Evolutionary conservation across 2,329 filamentous ascomycete species (phyloP).

Genomic region (Colletotrichum sp.): DNA sequence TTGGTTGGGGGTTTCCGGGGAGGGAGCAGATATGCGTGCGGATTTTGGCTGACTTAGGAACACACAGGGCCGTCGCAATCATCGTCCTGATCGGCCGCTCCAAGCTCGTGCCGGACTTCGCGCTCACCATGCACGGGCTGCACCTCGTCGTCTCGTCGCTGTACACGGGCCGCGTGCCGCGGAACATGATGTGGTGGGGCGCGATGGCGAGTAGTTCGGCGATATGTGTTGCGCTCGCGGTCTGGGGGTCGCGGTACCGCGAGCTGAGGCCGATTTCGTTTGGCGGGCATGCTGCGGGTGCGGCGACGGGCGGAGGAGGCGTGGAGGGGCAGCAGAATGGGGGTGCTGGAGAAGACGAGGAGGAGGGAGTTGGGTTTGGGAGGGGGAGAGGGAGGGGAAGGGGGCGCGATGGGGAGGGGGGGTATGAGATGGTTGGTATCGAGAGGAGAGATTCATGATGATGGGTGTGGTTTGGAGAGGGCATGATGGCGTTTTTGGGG

Average conservation of each 20-base stretch:
- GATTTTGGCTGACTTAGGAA: not conserved
- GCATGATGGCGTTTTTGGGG: constrained; percentile 38
- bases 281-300: constrained; percentile 59
- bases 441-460: constrained; percentile 30
- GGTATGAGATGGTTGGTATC: constrained; percentile 71
- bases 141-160: constrained; percentile 80
- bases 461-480: not conserved
- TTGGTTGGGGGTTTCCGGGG: not conserved
- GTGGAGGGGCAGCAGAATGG: constrained; percentile 24
- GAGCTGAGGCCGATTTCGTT: constrained; percentile 91
- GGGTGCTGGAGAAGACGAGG: constrained; percentile 22
- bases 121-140: constrained; percentile 83
- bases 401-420: constrained; percentile 58
- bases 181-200: constrained; percentile 86
- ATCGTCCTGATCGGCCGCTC: constrained; percentile 84
- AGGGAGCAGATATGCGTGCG: not conserved
- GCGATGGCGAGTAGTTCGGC: constrained; percentile 54
- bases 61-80: constrained; percentile 77
- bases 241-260: constrained; percentile 91
- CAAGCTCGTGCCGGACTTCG: constrained; percentile 95
- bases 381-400: constrained; percentile 57
- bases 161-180: constrained; percentile 78
- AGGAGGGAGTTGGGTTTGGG: constrained; percentile 56
- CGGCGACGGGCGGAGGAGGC: constrained; percentile 22
- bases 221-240: constrained; percentile 65